These are phyloP conservation scores for Knoxia roxburghii DNA, from an alignment of 257 asterid species.

Conservation along the genomic window DNA sequence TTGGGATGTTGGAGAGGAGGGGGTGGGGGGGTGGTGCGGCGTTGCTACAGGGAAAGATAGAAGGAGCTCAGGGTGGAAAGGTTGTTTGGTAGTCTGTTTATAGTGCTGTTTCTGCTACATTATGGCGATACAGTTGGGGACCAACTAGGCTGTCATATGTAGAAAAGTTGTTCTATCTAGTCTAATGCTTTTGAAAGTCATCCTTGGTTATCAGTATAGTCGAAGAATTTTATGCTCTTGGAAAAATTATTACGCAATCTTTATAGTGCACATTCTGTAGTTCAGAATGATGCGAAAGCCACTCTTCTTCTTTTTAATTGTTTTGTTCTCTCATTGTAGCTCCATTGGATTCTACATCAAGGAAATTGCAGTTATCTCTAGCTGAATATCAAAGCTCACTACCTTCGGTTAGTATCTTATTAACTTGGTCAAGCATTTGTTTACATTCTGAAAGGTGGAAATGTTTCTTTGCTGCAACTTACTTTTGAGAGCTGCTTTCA, in stretches of 20 bases:
- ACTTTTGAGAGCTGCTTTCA: background rate
- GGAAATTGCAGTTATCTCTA: slow-evolving; percentile 4
- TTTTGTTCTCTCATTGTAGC: slow-evolving; percentile 18
- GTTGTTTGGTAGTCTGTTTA: background rate
- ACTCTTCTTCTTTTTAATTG: background rate
- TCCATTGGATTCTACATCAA: slow-evolving; percentile 13
- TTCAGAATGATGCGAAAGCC: background rate
- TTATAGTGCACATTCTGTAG: background rate
- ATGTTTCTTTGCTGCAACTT: background rate
- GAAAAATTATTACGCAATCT: background rate
- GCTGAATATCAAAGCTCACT: slow-evolving; percentile 11
- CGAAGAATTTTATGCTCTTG: background rate
- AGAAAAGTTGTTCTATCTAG: too few relatives aligned
- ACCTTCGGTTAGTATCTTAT: slow-evolving; percentile 25
- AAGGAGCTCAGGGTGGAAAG: background rate
- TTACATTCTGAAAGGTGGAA: background rate
- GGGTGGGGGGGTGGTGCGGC: too few relatives aligned
- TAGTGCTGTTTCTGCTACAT: too few relatives aligned
- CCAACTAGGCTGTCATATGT: too few relatives aligned
- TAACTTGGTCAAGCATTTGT: background rate
- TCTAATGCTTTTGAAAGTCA: background rate
- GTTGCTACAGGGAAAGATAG: too few relatives aligned
- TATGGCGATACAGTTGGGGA: too few relatives aligned
- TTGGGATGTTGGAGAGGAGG: too few relatives aligned
- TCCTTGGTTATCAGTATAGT: background rate